Base-by-base conservation (phyloP, 1,139 yeast species). In the Suhomyces choctaworum region DNA sequence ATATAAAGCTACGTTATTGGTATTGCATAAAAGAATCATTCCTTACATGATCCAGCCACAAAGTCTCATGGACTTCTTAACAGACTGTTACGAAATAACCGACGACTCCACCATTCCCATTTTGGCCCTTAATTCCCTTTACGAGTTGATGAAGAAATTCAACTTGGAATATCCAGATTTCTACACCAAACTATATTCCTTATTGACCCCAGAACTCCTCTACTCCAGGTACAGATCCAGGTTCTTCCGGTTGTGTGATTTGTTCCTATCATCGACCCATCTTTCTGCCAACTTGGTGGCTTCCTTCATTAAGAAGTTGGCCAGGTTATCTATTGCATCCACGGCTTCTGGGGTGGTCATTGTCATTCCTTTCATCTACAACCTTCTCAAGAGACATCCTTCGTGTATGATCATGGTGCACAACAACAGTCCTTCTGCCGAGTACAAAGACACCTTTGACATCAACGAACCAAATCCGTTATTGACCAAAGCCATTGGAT, bases 91-190 rank as follows among this genome's bases (percentile, higher is more conserved):
- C 57, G 71, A 77, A 42, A 57, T 66, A 28, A 67, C 78, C 32
- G 70, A 77, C 14, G 86, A 83, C 46, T 82, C 80, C 4, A 73
- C 83, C 10, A 70, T 87, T 7, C 86, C 96, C 7, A 76, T 92
- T 32, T 64, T 94, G 39, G 85, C 97, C 4, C 70, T 92, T 47
- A 90, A 89, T 56, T 95, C 97, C 21, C 68, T 92, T 40, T 92
- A 88, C 60, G 89, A 82, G 51, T 70, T 92, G 42, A 92, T 92
- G 81, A 86, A 78, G 51, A 70, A 73, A 39, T 80, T 80, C 60
- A 90, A 90, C 56, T 71, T 92, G 53, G 98, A 92, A 53, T 92
- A 92, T 60, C 97, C 97, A 10, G 85, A 88, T 47, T 92, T 92
- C 57, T 92, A 80, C 64, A 64, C 73, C 32, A 90, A 92, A 59